Evolutionary conservation across 176 grass and related monocot species (phyloP).

Genomic region (Tillandsia leiboldiana): DNA sequence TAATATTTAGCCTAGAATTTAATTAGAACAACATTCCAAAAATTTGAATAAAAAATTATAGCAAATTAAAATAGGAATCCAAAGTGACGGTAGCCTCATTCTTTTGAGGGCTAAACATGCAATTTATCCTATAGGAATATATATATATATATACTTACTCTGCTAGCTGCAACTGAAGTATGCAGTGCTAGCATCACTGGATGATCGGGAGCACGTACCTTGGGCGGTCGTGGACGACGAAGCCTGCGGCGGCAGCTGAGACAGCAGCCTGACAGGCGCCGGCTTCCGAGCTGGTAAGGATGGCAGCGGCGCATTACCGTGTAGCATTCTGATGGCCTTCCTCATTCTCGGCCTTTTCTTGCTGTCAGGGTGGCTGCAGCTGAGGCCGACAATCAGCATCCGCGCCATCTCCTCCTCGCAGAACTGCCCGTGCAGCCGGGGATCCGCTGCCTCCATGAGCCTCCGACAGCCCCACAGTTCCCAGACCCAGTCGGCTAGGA

Average conservation of each 20-base stretch:
- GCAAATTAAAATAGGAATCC: no score
- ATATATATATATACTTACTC: no score
- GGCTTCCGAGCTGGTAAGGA: slow-evolving; percentile 26
- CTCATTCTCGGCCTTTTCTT: slow-evolving; percentile 25
- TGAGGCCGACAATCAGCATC: slow-evolving; percentile 34
- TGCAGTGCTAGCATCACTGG: no score
- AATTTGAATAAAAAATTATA: no score
- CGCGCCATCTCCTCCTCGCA: slow-evolving; percentile 12
- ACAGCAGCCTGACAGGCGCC: neutral
- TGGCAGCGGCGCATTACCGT: neutral
- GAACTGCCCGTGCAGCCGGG: neutral
- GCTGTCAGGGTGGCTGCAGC: slow-evolving; percentile 28
- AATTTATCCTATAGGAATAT: no score
- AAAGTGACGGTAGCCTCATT: no score
- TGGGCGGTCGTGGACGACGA: no score
- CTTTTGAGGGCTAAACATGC: no score
- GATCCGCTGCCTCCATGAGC: slow-evolving; percentile 23
- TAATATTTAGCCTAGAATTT: no score
- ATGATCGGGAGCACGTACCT: no score
- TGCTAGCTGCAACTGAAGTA: no score
- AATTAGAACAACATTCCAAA: no score
- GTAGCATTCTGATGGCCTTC: slow-evolving; percentile 27
- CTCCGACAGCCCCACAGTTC: slow-evolving; percentile 1
- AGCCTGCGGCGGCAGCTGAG: neutral
- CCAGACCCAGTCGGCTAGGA: slow-evolving; percentile 60